phyloP scores from a whole-genome alignment of 2,329 filamentous ascomycete genomes.

The Sporothrix schenckii region DNA sequence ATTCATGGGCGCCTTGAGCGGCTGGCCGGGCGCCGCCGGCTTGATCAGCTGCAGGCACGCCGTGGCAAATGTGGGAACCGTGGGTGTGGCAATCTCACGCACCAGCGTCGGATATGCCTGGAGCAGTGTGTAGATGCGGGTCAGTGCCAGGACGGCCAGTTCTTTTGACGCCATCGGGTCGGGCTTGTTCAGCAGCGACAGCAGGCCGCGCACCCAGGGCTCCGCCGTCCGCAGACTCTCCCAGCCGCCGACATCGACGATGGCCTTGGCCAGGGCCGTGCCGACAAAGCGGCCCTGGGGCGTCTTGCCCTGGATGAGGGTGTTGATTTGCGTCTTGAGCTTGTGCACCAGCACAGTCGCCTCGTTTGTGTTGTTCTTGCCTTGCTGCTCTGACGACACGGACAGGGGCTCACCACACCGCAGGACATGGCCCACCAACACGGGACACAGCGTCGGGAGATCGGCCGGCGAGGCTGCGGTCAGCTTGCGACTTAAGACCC shows the following conservation, averaged over 20 bases:
- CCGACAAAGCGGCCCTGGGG: conserved; percentile 76
- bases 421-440: conserved; percentile 64
- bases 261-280: conserved; percentile 75
- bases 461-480: conserved; percentile 71
- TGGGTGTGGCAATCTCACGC: conserved; percentile 85
- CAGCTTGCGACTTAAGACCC: conserved; percentile 69
- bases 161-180: conserved; percentile 76
- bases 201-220: conserved; percentile 75
- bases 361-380: conserved; percentile 61
- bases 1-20: conserved; percentile 48
- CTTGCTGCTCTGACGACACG: conserved; percentile 57
- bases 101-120: conserved; percentile 81
- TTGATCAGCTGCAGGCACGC: conserved; percentile 70
- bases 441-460: conserved; percentile 72
- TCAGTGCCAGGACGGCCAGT: conserved; percentile 73
- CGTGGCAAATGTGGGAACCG: conserved; percentile 72
- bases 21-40: conserved; percentile 46
- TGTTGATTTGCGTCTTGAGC: conserved; percentile 75
- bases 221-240: conserved; percentile 74
- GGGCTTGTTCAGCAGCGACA: conserved; percentile 77
- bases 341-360: conserved; percentile 74
- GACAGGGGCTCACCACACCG: conserved; percentile 66
- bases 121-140: conserved; percentile 80
- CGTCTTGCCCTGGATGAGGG: conserved; percentile 75
- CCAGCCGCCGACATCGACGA: conserved; percentile 81